phyloP scores from a whole-genome alignment of 1,284 basidiomycete genomes.

The Xanthoconium separans region DNA sequence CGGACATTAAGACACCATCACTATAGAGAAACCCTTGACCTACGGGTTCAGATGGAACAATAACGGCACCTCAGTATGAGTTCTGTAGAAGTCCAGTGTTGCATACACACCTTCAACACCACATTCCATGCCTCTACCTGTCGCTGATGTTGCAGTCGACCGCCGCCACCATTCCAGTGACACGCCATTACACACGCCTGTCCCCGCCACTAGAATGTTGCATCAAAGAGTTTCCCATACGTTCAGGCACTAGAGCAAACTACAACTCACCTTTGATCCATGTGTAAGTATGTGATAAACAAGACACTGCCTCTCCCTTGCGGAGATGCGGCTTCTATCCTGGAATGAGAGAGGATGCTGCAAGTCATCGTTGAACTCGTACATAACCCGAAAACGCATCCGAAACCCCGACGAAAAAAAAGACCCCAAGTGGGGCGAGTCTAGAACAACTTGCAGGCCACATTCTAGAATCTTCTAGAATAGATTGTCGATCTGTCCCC shows the following conservation, averaged over 20 bases:
- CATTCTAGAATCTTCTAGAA: constrained; percentile 79
- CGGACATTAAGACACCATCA: constrained; percentile 20
- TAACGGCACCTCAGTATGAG: constrained; percentile 58
- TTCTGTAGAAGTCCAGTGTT: constrained; percentile 4
- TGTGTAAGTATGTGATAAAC: constrained; percentile 36
- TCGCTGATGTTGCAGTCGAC: constrained; percentile 82
- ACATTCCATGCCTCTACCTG: constrained; percentile 84
- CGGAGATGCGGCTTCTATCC: constrained; percentile 62
- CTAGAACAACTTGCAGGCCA: constrained; percentile 42
- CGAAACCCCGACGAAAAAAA: constrained; percentile 81
- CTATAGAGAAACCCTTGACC: constrained; percentile 27
- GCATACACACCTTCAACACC: constrained; percentile 63
- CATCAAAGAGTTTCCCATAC: constrained; percentile 2
- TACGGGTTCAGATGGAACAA: constrained; percentile 77
- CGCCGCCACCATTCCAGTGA: constrained; percentile 51
- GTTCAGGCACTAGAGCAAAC: constrained; percentile 2
- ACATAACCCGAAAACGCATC: constrained; percentile 68
- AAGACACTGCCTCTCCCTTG: constrained; percentile 12
- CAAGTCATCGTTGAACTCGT: constrained; percentile 79
- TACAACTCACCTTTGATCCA: constrained; percentile 63
- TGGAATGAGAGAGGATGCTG: constrained; percentile 76
- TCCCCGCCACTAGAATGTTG: constrained; percentile 84
- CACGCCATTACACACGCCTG: constrained; percentile 67
- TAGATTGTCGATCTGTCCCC: constrained; percentile 75
- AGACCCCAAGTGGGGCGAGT: constrained; percentile 67